Evolutionary conservation across 2,329 filamentous ascomycete species (phyloP), one percentile per base, ranked within the genome.

Genomic region (Alternaria triticimaculans): DNA sequence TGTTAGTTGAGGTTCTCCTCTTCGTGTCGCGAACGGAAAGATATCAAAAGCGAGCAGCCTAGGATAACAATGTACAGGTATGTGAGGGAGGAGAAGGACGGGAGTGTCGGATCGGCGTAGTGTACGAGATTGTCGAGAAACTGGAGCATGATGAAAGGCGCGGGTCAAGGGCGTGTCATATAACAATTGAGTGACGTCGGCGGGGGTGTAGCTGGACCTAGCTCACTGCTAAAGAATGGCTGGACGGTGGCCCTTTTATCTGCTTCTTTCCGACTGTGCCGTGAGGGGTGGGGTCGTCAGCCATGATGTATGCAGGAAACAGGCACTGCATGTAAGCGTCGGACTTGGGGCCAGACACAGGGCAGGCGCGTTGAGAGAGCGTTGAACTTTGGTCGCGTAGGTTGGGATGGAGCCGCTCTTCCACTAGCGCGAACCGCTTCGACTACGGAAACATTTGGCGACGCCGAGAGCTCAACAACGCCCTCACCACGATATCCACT

Each of bases 31-130:
- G 72, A 71, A 33, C 72, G 72, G 30, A 68, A 62, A 4, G 76
- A 68, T 30, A 78, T 73, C 11, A 75, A 53, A 5, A 71, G 68
- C 21, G 70, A 69, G 21, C 67, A 72, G 1, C 70, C 54, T 10
- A 80, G 50, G 33, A 78, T 75, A 0, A 69, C 41, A 44, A 77
- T 55, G 51, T 75, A 80, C 10, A 80, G 57, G 45, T 69, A 76
- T 4, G 71, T 68, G 14, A 79, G 64, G 6, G 66, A 70, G 8
- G 76, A 78, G 21, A 80, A 73, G 8, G 69, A 62, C 28, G 77
- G 76, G 26, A 78, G 70, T 9, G 70, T 65, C 10, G 76, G 73
- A 55, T 79, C 76, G 21, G 73, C 68, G 57, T 78, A 77, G 53
- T 66, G 60, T 23, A 79, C 60, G 57, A 72, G 68, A 14, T 58